phyloP scores from a whole-genome alignment of 352 stramenopile species.

The Peronospora farinosa region DNA sequence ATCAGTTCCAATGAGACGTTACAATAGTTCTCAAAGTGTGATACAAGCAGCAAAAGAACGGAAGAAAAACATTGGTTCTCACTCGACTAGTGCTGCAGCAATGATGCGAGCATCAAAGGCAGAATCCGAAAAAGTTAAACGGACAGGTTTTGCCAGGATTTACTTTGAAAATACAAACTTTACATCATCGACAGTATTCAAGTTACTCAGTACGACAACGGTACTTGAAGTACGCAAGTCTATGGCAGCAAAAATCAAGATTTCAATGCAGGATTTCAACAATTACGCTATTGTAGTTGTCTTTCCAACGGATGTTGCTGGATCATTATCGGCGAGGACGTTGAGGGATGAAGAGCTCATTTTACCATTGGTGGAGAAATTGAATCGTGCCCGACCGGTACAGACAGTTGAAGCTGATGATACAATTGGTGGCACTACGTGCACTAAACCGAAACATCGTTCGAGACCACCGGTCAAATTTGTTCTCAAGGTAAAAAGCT shows the following conservation, averaged over 20 bases:
- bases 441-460: conserved; percentile 55
- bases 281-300: conserved; percentile 81
- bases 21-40: conserved; percentile 27
- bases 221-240: conserved; percentile 72
- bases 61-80: conserved; percentile 16
- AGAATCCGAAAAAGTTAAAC: conserved; percentile 30
- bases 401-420: conserved; percentile 45
- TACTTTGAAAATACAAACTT: conserved; percentile 82
- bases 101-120: conserved; percentile 28
- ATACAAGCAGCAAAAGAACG: conserved; percentile 23
- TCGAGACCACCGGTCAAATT: conserved; percentile 68
- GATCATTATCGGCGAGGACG: conserved; percentile 58
- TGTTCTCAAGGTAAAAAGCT: conserved; percentile 59
- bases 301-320: conserved; percentile 55
- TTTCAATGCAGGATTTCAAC: conserved; percentile 48
- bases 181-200: conserved; percentile 79
- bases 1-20: conserved; percentile 25
- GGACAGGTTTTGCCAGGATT: conserved; percentile 71
- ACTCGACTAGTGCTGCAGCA: conserved; percentile 7
- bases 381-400: conserved; percentile 45
- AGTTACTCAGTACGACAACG: conserved; percentile 53
- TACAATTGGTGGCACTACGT: conserved; percentile 30
- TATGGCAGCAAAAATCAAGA: conserved; percentile 81
- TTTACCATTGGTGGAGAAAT: conserved; percentile 56
- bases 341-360: conserved; percentile 77